Base-by-base conservation (phyloP, 495 filamentous ascomycete species). In the Aspergillus ellipticus region DNA sequence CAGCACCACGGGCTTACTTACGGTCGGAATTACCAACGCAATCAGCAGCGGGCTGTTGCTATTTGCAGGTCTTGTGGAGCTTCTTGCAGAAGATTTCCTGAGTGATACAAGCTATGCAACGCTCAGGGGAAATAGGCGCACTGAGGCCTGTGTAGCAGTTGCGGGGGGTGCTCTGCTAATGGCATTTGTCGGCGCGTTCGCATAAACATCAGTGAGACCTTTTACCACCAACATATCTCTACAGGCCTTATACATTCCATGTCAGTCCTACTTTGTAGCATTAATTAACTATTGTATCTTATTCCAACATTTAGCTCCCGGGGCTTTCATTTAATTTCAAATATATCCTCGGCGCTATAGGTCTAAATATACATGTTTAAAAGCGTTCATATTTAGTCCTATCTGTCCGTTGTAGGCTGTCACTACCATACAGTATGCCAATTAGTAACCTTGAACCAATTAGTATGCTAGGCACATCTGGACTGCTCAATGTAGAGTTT, bases 21-120 rank as follows among this genome's bases (percentile, higher is more conserved):
- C 91, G 84, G 92, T 96, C 3, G 93, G 93, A 15, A 81, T 92
- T 62, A 96, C 92, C 77, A 97, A 97, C 63, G 92, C 89, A 28
- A 89, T 97, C 55, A 90, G 86, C 22, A 87, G 85, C 62, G 93
- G 93, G 0, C 73, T 97, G 47, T 67, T 97, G 49, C 77, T 97
- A 9, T 97, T 96, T 71, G 93, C 93, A 0, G 92, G 93, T 4
- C 70, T 97, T 51, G 93, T 96, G 0, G 92, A 96, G 70, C 73
- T 97, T 42, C 79, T 97, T 11, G 90, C 93, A 5, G 93, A 97
- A 71, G 93, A 97, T 65, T 97, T 97, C 68, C 69, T 97, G 61
- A 88, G 85, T 52, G 90, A 96, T 61, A 83, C 88, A 66, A 96
- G 92, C 65, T 97, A 96, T 75, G 79, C 74, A 56, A 75, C 64